Conservation (phyloP, 1,284 basidiomycete species). For the Rhodotorula sp. region DNA sequence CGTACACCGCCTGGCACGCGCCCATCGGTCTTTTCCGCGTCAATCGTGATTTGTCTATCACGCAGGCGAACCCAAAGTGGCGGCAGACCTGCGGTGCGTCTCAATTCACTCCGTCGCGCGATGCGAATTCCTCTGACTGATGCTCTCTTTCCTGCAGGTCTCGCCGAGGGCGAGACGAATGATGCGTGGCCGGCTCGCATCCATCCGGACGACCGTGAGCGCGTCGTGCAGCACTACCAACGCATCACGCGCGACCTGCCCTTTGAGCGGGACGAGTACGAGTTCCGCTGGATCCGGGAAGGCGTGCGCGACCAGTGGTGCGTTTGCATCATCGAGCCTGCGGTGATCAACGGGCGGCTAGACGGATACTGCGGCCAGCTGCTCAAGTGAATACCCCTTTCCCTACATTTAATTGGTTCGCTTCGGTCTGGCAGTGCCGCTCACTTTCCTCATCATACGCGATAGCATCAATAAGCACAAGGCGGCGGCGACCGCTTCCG, state of each 20-base stretch:
- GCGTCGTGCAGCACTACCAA: conserved; percentile 18
- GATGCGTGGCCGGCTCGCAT: conserved; percentile 26
- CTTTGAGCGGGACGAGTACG: conserved; percentile 15
- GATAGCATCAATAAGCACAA: conserved; percentile 31
- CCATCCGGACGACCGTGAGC: conserved; percentile 12
- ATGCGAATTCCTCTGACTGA: not conserved
- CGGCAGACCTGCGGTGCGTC: not conserved
- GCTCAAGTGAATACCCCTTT: conserved; percentile 6
- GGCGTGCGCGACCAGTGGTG: conserved; percentile 5
- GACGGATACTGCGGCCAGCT: conserved; percentile 17
- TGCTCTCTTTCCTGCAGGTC: not conserved
- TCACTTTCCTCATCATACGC: not conserved
- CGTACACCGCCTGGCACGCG: not conserved
- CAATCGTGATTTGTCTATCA: conserved; percentile 16
- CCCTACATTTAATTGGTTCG: not conserved
- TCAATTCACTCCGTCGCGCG: not conserved
- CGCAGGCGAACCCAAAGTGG: conserved; percentile 22
- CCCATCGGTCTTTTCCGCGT: conserved; percentile 14
- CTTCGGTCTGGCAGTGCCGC: too few relatives aligned
- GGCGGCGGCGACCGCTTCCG: conserved; percentile 6
- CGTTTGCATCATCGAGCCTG: conserved; percentile 6
- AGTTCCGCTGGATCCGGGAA: conserved; percentile 16
- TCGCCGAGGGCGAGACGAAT: conserved; percentile 8
- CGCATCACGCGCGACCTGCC: conserved; percentile 5
- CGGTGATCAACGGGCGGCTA: conserved; percentile 8